Base-by-base conservation (phyloP, 78 protist genomes). In the Chrysochromulina tobinii region DNA sequence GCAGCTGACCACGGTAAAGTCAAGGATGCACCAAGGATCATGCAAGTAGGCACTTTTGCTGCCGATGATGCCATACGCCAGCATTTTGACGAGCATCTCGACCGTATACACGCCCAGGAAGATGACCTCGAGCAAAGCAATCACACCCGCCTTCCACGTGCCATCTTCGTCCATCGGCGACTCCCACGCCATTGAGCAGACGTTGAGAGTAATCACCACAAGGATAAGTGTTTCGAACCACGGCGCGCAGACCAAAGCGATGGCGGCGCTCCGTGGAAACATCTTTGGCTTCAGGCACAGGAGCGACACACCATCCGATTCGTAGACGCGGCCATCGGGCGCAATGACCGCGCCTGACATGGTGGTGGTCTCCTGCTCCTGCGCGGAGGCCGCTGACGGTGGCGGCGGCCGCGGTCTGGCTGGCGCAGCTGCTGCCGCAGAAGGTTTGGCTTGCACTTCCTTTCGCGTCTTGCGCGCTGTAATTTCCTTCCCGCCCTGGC, bases 211-310 rank as follows among this genome's bases (percentile, higher is more conserved):
- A 86, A 93, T 89, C 73, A 20, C 3, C 27, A 89, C 48, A 48
- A 93, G n/a, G 61, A 93, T 66, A 5, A 53, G 4, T 23, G 15
- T 23, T 21, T 92, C 94, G 61, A 92, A 92, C 59, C 77, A 14
- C 73, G 73, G 73, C 73, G 11, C 2, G 48, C 25, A 25, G 73
- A 67, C 8, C 73, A 67, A 38, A 8, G 15, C 69, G 25, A 15
- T 5, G 25, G 23, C 27, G 27, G 25, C 27, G 27, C 23, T 5
- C 27, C 69, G 69, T 9, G 17, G 69, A 9, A 21, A 5, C 23
- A 14, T 12, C 23, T 7, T 59, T 7, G 64, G 64, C 23, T 12
- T 7, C 64, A 59, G 64, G 64, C 64, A 59, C 64, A 7, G 23
- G 64, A 59, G 38, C 38, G 38, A 38, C 38, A 38, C 38, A 38